phyloP scores from a whole-genome alignment of 2,329 filamentous ascomycete species.

The Fusarium proliferatum region DNA sequence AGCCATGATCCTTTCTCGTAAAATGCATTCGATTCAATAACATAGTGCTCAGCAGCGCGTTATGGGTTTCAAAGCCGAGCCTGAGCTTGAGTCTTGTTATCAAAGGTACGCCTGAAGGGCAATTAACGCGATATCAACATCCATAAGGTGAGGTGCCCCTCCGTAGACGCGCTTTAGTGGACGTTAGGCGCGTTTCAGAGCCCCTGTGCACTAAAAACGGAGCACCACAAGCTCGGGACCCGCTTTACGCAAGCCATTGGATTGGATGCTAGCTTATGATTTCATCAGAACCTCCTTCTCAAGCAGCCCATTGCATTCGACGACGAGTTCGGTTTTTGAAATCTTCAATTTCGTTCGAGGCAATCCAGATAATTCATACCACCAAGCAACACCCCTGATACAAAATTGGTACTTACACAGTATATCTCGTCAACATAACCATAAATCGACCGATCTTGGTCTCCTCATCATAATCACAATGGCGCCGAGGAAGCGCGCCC shows the following conservation, averaged over 20 bases:
- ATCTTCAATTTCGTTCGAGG: slow-evolving; percentile 5
- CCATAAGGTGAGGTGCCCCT: not conserved
- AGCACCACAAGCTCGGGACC: not conserved
- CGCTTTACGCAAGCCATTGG: not conserved
- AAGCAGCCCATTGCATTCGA: slow-evolving; percentile 1
- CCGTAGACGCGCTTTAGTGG: slow-evolving; percentile 35
- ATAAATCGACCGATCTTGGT: not conserved
- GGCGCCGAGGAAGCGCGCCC: slow-evolving; percentile 77
- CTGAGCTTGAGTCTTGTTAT: slow-evolving; percentile 1
- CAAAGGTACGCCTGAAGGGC: not conserved
- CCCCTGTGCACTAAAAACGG: slow-evolving; percentile 18
- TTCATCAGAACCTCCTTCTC: slow-evolving; percentile 17
- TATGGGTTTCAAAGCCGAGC: not conserved
- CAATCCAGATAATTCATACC: not conserved
- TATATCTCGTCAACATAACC: not conserved
- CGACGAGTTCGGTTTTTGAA: not conserved
- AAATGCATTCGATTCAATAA: slow-evolving; percentile 22
- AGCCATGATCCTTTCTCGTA: slow-evolving; percentile 43
- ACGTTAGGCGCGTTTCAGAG: slow-evolving; percentile 23
- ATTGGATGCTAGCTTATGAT: slow-evolving; percentile 10
- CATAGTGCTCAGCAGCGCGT: not conserved
- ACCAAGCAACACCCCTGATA: not conserved
- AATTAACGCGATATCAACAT: slow-evolving; percentile 27
- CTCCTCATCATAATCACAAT: slow-evolving; percentile 53
- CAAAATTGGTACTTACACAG: not conserved